These are phyloP conservation scores for Nakazawaea molendinolei DNA, from an alignment of 805 yeast genomes.

Conservation along the genomic window DNA sequence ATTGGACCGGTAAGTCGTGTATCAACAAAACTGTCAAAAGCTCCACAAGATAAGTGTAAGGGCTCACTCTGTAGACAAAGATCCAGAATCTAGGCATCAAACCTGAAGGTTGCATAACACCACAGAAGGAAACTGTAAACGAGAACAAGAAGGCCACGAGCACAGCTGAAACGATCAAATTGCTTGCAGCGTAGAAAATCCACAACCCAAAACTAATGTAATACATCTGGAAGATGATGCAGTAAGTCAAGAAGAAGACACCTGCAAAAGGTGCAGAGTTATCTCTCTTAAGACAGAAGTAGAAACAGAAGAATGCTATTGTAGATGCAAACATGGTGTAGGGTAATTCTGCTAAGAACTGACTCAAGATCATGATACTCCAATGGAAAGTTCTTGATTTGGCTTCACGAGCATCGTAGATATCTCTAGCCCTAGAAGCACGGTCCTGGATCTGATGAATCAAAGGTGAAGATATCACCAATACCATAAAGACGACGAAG, in stretches of 20 bases:
- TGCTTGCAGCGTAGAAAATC: slow-evolving; percentile 31
- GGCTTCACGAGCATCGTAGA: slow-evolving; percentile 38
- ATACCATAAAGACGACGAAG: slow-evolving; percentile 41
- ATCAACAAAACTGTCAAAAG: slow-evolving; percentile 34
- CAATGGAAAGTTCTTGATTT: slow-evolving; percentile 37
- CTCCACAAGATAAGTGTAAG: slow-evolving; percentile 56
- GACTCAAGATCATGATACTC: slow-evolving; percentile 34
- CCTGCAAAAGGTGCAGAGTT: slow-evolving; percentile 43
- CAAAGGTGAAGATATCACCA: slow-evolving; percentile 32
- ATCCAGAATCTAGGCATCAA: slow-evolving; percentile 28
- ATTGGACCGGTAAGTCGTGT: background rate
- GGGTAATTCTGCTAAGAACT: slow-evolving; percentile 38
- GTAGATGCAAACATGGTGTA: slow-evolving; percentile 17
- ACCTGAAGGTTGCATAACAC: slow-evolving; percentile 30
- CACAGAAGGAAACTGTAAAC: slow-evolving; percentile 18
- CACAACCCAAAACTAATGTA: slow-evolving; percentile 41
- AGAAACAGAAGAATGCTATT: slow-evolving; percentile 45
- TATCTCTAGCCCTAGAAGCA: slow-evolving; percentile 32
- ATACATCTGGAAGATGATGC: slow-evolving; percentile 43
- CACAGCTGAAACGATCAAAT: slow-evolving; percentile 14
- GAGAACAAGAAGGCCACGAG: slow-evolving; percentile 10
- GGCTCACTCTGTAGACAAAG: slow-evolving; percentile 61
- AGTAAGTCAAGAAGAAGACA: slow-evolving; percentile 37
- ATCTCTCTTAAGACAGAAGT: slow-evolving; percentile 39
- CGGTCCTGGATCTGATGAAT: slow-evolving; percentile 22